phyloP scores from a whole-genome alignment of 768 basidiomycete species.

The Daedalea quercina region DNA sequence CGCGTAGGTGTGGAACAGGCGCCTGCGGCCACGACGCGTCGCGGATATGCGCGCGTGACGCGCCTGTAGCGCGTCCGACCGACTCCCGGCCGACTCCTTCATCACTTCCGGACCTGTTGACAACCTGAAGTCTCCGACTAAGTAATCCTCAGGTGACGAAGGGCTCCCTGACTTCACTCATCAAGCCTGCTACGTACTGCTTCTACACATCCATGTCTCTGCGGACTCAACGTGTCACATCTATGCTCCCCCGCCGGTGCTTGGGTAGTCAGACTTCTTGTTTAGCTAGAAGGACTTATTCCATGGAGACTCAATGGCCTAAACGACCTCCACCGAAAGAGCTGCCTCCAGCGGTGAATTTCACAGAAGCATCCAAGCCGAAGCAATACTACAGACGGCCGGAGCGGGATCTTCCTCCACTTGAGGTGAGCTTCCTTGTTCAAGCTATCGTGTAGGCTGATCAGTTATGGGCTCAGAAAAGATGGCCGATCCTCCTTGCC shows the following conservation, averaged over 20 bases:
- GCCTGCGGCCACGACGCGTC: neutral
- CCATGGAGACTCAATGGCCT: neutral
- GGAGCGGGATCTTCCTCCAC: slow-evolving; percentile 35
- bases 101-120: too few species aligned
- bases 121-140: too few species aligned
- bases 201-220: neutral
- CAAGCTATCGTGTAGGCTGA: neutral
- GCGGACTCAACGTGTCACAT: neutral
- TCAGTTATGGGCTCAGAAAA: slow-evolving; percentile 17
- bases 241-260: neutral
- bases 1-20: slow-evolving; percentile 1
- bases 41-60: neutral
- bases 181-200: too few species aligned
- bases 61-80: too few species aligned
- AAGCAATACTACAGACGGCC: slow-evolving; percentile 39
- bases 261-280: neutral
- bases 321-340: neutral
- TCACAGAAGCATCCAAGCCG: slow-evolving; percentile 38
- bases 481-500: slow-evolving; percentile 54
- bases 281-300: neutral
- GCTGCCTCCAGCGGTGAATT: slow-evolving; percentile 30
- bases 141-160: too few species aligned
- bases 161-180: too few species aligned
- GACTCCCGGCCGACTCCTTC: too few species aligned
- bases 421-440: slow-evolving; percentile 26